phyloP scores from a whole-genome alignment of 2,329 filamentous ascomycete genomes.

The Trichoderma citrinoviride region DNA sequence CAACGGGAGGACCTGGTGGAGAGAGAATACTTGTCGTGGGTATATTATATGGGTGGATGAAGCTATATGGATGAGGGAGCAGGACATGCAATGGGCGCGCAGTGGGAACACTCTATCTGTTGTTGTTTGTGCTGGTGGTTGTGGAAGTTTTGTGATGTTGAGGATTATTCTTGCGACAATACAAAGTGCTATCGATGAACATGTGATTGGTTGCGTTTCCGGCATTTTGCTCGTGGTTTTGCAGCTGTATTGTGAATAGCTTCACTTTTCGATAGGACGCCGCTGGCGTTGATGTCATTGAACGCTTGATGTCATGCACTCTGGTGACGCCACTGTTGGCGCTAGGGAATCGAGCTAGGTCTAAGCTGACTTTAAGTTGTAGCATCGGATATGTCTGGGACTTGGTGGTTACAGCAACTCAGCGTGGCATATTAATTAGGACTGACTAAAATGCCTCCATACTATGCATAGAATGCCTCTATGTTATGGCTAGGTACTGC shows the following conservation, averaged over 20 bases:
- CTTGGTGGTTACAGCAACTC: too few relatives aligned
- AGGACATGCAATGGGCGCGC: background rate
- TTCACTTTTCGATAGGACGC: background rate
- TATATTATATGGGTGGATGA: background rate
- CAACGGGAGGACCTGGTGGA: background rate
- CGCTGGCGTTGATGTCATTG: background rate
- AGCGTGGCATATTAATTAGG: too few relatives aligned
- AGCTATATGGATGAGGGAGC: background rate
- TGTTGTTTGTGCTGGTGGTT: background rate
- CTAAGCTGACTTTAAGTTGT: too few relatives aligned
- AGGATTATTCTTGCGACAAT: background rate
- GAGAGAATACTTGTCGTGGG: background rate
- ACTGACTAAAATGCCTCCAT: too few relatives aligned
- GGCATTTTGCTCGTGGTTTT: background rate
- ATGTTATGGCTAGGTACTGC: too few relatives aligned
- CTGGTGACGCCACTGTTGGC: constrained; percentile 5
- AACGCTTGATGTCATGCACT: constrained; percentile 12
- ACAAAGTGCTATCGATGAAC: background rate
- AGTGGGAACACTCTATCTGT: background rate
- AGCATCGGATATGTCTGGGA: too few relatives aligned
- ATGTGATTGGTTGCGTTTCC: background rate
- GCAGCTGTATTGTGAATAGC: background rate
- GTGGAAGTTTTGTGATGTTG: background rate
- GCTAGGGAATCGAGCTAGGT: background rate
- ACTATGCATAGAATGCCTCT: too few relatives aligned